phyloP scores from a whole-genome alignment of 257 asterid genomes.

The Mitragyna speciosa region DNA sequence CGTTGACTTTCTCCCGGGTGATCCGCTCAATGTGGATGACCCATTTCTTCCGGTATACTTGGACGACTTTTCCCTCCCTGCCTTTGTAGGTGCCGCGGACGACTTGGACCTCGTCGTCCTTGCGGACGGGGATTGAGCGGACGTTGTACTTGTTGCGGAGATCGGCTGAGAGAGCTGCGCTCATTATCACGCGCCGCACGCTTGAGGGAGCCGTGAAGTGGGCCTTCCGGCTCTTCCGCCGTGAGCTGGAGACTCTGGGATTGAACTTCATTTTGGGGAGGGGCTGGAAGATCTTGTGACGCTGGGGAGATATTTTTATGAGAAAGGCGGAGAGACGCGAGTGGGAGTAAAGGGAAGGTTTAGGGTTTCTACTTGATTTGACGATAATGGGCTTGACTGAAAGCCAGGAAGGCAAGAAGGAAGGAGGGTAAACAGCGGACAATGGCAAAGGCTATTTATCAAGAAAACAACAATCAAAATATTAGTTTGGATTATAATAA shows the following conservation, averaged over 20 bases:
- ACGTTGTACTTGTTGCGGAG: constrained; percentile 68
- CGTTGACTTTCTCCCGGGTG: constrained; percentile 82
- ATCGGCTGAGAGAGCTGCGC: constrained; percentile 69
- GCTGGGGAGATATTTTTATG: background rate
- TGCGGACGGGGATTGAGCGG: constrained; percentile 80
- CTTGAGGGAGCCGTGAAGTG: constrained; percentile 89
- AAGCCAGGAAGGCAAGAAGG: too few species aligned
- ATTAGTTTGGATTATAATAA: too few species aligned
- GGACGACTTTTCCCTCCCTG: constrained; percentile 83
- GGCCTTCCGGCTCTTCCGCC: constrained; percentile 84
- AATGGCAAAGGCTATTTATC: too few species aligned
- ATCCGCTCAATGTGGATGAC: constrained; percentile 83
- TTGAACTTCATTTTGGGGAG: constrained; percentile 59
- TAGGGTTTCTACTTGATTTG: constrained; percentile 14
- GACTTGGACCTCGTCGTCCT: constrained; percentile 85
- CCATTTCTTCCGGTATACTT: constrained; percentile 88
- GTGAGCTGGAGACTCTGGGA: constrained; percentile 72
- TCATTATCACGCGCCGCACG: constrained; percentile 79
- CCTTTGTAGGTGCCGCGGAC: constrained; percentile 89
- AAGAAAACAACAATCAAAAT: too few species aligned
- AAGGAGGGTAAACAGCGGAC: too few species aligned
- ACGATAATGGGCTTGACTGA: constrained; percentile 5
- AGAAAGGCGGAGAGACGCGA: background rate
- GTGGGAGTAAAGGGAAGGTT: background rate
- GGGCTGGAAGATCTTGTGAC: background rate